phyloP scores from a whole-genome alignment of 257 asterid species.

The Fraxinus quadrangulata region DNA sequence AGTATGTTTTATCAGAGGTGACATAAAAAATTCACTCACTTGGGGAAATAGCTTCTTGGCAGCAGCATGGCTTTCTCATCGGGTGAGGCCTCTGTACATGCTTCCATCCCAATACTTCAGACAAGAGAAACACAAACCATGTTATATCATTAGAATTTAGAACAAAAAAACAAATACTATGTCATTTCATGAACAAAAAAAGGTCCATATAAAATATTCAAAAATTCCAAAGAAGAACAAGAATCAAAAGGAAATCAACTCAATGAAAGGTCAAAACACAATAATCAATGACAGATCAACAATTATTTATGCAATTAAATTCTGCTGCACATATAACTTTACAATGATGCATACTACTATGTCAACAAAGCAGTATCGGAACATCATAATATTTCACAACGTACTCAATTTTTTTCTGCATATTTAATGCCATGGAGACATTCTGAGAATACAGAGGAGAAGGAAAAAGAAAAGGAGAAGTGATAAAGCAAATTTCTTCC shows the following conservation, averaged over 20 bases:
- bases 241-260: background rate
- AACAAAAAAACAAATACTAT: background rate
- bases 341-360: background rate
- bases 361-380: background rate
- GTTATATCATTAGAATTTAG: conserved; percentile 7
- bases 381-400: conserved; percentile 1
- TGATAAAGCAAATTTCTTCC: background rate
- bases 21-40: conserved; percentile 37
- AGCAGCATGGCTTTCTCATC: conserved; percentile 32
- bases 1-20: background rate
- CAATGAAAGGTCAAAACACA: conserved; percentile 21
- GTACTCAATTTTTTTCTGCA: background rate
- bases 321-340: conserved; percentile 9
- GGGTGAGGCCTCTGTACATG: conserved; percentile 31
- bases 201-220: background rate
- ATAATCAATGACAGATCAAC: conserved; percentile 9
- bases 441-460: background rate
- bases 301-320: conserved; percentile 5
- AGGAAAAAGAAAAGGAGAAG: conserved; percentile 8
- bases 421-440: conserved; percentile 6
- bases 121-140: conserved; percentile 23
- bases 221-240: background rate
- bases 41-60: conserved; percentile 50
- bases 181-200: background rate
- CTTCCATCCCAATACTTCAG: conserved; percentile 45